These are phyloP conservation scores for Pharus latifolius DNA, from an alignment of 176 grass and related monocot species.

Conservation along the genomic window DNA sequence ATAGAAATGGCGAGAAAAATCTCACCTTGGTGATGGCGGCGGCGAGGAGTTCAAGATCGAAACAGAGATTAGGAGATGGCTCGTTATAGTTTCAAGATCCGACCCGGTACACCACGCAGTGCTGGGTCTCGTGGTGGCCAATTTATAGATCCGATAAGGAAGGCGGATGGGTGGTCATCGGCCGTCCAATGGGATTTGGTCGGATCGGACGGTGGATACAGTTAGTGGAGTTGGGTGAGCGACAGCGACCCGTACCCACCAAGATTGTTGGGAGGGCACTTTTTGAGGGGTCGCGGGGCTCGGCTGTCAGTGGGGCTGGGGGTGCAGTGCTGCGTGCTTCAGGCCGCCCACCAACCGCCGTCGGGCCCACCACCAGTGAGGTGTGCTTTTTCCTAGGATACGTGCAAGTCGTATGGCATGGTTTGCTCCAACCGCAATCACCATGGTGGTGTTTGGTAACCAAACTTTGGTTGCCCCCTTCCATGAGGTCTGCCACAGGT, in stretches of 20 bases:
- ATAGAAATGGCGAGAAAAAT: too few relatives aligned
- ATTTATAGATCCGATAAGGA: conserved; percentile 12
- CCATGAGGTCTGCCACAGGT: too few relatives aligned
- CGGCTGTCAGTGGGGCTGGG: too few relatives aligned
- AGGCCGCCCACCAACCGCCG: conserved; percentile 1
- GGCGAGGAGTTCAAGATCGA: too few relatives aligned
- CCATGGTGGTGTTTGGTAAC: too few relatives aligned
- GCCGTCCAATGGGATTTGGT: not conserved
- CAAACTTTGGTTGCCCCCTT: too few relatives aligned
- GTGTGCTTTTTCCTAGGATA: too few relatives aligned
- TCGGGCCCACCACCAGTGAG: not conserved
- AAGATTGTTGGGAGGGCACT: not conserved
- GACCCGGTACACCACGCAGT: conserved; percentile 15
- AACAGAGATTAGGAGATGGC: not conserved
- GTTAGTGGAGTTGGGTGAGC: not conserved
- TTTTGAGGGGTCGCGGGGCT: too few relatives aligned
- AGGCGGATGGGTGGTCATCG: not conserved
- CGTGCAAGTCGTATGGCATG: too few relatives aligned
- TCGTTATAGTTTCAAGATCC: conserved; percentile 15
- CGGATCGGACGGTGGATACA: not conserved
- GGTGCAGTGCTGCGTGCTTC: too few relatives aligned
- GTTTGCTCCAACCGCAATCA: too few relatives aligned
- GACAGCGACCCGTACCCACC: conserved; percentile 39
- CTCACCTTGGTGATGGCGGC: conserved; percentile 18
- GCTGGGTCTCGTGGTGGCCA: not conserved